Evolutionary conservation across 169 alveolate species (phyloP).

Genomic region (Amoebophrya sp.): DNA sequence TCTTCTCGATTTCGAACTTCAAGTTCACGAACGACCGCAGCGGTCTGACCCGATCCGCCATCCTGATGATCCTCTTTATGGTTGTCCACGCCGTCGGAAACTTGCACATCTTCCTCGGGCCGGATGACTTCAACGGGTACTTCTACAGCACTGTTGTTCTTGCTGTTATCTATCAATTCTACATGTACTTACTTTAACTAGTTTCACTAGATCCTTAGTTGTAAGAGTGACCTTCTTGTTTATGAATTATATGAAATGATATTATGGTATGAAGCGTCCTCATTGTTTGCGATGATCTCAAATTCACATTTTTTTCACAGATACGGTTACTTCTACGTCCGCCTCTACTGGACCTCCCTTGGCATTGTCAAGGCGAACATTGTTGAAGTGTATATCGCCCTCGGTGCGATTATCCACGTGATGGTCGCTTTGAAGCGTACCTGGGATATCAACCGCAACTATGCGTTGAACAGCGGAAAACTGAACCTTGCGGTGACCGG

Average conservation of each 20-base stretch:
- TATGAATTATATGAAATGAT: not conserved
- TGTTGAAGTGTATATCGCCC: constrained; percentile 49
- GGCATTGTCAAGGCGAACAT: constrained; percentile 42
- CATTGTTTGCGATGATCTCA: not conserved
- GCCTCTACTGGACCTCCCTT: constrained; percentile 48
- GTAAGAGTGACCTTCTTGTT: not conserved
- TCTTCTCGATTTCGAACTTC: constrained; percentile 45
- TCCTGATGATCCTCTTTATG: constrained; percentile 48
- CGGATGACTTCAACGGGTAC: constrained; percentile 52
- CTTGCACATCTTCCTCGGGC: constrained; percentile 50
- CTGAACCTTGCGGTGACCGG: constrained; percentile 48
- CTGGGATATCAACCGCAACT: constrained; percentile 41
- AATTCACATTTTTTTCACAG: not conserved
- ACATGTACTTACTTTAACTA: not conserved
- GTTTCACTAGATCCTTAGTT: not conserved
- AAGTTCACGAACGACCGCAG: constrained; percentile 46
- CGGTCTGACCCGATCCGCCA: constrained; percentile 51
- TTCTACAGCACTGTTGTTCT: too few relatives aligned
- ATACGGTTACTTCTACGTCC: constrained; percentile 46
- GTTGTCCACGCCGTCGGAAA: constrained; percentile 50
- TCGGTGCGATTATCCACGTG: constrained; percentile 48
- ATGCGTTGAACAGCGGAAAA: constrained; percentile 27
- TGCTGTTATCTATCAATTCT: too few relatives aligned
- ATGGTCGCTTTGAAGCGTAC: constrained; percentile 48
- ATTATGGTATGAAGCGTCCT: not conserved